phyloP scores from a whole-genome alignment of 495 filamentous ascomycete genomes.

The Aspergillus olivimuriae region DNA sequence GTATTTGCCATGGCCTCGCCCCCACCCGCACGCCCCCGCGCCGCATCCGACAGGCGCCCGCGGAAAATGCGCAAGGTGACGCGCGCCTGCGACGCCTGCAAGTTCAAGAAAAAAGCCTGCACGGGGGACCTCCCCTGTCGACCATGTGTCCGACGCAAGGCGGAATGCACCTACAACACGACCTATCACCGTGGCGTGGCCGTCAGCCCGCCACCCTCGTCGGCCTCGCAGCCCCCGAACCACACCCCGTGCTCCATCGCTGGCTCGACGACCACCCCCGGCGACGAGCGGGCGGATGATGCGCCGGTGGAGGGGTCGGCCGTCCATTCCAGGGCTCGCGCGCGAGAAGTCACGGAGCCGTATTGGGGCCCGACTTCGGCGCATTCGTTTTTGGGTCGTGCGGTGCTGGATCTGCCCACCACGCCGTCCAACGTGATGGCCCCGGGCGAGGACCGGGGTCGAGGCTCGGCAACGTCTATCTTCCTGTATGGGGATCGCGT shows the following conservation, averaged over 20 bases:
- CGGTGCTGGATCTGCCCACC: slow-evolving; percentile 11
- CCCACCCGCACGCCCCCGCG: no score
- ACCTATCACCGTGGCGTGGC: slow-evolving; percentile 20
- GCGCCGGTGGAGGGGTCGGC: no score
- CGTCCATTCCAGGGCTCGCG: no score
- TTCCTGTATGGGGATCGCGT: slow-evolving; percentile 21
- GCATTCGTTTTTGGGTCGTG: slow-evolving; percentile 22
- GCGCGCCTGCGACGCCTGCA: slow-evolving; percentile 23
- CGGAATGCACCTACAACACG: slow-evolving; percentile 18
- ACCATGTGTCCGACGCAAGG: slow-evolving; percentile 14
- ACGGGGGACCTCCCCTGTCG: slow-evolving; percentile 22
- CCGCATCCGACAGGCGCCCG: not conserved
- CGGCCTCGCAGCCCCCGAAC: not conserved
- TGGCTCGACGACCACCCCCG: no score
- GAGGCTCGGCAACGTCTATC: slow-evolving; percentile 10
- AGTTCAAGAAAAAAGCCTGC: slow-evolving; percentile 22
- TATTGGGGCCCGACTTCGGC: slow-evolving; percentile 23
- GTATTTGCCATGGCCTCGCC: not conserved
- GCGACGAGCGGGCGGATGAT: no score
- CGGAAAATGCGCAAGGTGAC: slow-evolving; percentile 22
- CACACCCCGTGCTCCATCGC: not conserved
- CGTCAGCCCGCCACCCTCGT: slow-evolving; percentile 14
- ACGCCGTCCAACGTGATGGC: slow-evolving; percentile 7
- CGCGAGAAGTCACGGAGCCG: slow-evolving; percentile 13
- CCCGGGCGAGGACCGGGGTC: not conserved